Conservation (phyloP, 495 filamentous ascomycete species). For the Penicillium silybi region DNA sequence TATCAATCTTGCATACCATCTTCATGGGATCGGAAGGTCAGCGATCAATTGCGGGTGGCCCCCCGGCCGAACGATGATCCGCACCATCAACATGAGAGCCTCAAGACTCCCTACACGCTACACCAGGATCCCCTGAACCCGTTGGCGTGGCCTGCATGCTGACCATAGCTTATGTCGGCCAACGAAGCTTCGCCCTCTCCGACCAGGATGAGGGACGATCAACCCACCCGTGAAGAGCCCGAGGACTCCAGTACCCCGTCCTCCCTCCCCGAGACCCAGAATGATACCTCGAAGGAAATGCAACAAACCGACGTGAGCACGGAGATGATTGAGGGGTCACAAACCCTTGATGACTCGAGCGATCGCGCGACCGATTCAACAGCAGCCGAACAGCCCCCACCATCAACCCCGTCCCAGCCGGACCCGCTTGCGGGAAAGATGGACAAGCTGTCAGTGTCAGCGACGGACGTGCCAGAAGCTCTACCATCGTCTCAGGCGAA, state of each 20-base stretch:
- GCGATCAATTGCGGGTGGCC: conserved; percentile 1
- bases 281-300: conserved; percentile 17
- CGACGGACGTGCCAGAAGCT: conserved; percentile 14
- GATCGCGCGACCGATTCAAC: conserved; percentile 4
- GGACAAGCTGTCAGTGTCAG: conserved; percentile 35
- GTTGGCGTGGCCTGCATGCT: conserved; percentile 48
- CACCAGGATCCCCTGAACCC: conserved; percentile 31
- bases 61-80: conserved; percentile 26
- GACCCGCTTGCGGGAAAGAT: conserved; percentile 31
- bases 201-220: conserved; percentile 27
- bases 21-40: background rate
- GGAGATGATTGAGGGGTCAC: conserved; percentile 7
- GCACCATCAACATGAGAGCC: conserved; percentile 23
- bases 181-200: conserved; percentile 24
- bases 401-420: conserved; percentile 14
- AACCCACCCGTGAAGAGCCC: conserved; percentile 11
- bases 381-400: conserved; percentile 4
- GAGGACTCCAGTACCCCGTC: conserved; percentile 10
- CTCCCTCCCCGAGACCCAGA: conserved; percentile 18
- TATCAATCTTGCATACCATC: background rate
- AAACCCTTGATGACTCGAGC: background rate
- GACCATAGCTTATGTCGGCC: conserved; percentile 38
- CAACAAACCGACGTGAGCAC: conserved; percentile 13
- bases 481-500: conserved; percentile 12
- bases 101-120: conserved; percentile 11